A percentile compares a stretch with the other conserved stretches of the same genome.
Conservation (phyloP, 768 basidiomycete species). For the Pleurotus tuber-regium region DNA sequence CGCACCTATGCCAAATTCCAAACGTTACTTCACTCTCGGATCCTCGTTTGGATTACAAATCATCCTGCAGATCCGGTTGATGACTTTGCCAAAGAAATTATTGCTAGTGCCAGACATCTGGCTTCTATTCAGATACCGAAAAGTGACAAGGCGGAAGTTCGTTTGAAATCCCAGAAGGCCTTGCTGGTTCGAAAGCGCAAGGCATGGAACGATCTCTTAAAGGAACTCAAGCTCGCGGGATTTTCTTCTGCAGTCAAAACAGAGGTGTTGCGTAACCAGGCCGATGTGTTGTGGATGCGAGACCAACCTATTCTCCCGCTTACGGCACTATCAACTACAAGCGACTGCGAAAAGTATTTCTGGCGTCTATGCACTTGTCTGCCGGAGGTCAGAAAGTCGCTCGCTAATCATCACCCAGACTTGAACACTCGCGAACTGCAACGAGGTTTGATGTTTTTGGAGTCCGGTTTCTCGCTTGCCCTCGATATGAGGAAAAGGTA, state of each 20-base stretch:
- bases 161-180: constrained; percentile 65
- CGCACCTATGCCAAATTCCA: constrained; percentile 52
- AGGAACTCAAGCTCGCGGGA: constrained; percentile 81
- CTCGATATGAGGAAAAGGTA: constrained; percentile 45
- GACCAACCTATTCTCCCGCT: constrained; percentile 50
- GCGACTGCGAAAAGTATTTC: constrained; percentile 63
- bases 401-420: constrained; percentile 76
- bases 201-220: constrained; percentile 88
- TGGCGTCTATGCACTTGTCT: constrained; percentile 61
- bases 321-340: constrained; percentile 18
- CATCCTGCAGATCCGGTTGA: constrained; percentile 45
- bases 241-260: constrained; percentile 71
- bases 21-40: constrained; percentile 36
- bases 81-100: constrained; percentile 58
- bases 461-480: constrained; percentile 73
- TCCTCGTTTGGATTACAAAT: constrained; percentile 41
- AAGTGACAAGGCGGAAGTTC: constrained; percentile 44
- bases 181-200: constrained; percentile 81
- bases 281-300: constrained; percentile 58
- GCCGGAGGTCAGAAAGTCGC: constrained; percentile 58
- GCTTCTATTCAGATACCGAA: constrained; percentile 41
- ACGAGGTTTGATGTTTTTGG: constrained; percentile 72
- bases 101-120: constrained; percentile 58
- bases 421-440: constrained; percentile 85
- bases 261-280: constrained; percentile 57